Base-by-base conservation (phyloP, 2,329 filamentous ascomycete species). In the Beauveria rudraprayagi region DNA sequence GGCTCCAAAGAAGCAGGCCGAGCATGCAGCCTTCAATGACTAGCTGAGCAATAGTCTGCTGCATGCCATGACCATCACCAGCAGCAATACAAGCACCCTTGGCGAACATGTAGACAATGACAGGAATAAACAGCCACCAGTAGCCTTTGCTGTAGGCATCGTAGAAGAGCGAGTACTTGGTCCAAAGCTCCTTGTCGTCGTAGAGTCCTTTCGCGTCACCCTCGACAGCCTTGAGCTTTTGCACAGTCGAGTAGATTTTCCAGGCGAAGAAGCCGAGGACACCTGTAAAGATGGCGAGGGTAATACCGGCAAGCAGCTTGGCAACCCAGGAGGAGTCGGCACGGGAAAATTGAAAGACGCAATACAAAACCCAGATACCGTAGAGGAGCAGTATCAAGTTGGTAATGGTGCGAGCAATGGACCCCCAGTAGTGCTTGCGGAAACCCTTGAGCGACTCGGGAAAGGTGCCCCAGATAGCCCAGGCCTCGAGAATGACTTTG, bases 151-250 rank as follows among this genome's bases (percentile, higher is more conserved):
- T 92, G 81, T 96, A 97, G 67, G 88, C 88, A 70, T 97, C 94
- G 78, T 99, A 99, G 77, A 99, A 97, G 64, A 97, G 81, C 69
- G 90, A 94, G 81, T 99, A 99, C 78, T 94, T 96, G 72, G 91
- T 82, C 92, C 94, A 97, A 46, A 88, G 87, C 62, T 89, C 84
- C 79, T 94, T 95, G 76, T 97, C 83, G 63, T 97, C 90, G 74
- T 92, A 97, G 9, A 99, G 81, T 14, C 79, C 84, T 17, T 81
- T 80, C 0, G 83, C 75, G 70, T 92, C 89, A 61, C 93, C 93
- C 66, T 96, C 87, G 34, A 79, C 69, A 69, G 86, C 82, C 79
- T 90, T 93, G 66, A 91, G 87, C 68, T 85, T 83, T 65, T 81
- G 83, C 7, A 91, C 94, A 16, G 89, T 86, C 66, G 78, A 79